Evolutionary conservation across 106 monocot species (phyloP).

Genomic region (Hemerocallis citrina): DNA sequence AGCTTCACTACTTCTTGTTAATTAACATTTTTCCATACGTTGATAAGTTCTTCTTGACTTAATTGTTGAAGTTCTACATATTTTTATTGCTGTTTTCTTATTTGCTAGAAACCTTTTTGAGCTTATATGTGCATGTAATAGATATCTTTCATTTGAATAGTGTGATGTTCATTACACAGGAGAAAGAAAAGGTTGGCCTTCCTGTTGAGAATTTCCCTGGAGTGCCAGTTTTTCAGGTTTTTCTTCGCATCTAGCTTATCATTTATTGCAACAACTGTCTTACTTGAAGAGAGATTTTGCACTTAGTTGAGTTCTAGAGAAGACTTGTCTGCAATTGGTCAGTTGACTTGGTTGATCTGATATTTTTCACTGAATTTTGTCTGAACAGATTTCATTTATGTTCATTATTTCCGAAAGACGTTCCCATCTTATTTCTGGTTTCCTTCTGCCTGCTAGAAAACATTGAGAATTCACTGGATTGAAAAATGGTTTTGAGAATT

Average conservation of each 20-base stretch:
- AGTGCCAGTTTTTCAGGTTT: constrained; percentile 79
- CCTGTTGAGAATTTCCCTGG: constrained; percentile 35
- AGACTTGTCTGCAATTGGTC: no score
- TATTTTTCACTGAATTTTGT: background rate
- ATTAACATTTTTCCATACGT: no score
- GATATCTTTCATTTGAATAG: constrained; percentile 1
- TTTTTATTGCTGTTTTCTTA: no score
- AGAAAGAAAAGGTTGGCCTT: constrained; percentile 28
- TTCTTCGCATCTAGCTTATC: background rate
- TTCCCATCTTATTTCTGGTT: background rate
- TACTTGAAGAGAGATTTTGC: background rate
- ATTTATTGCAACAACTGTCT: constrained; percentile 1
- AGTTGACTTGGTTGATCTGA: background rate
- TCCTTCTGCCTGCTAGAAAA: background rate
- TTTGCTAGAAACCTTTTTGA: no score
- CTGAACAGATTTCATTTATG: background rate
- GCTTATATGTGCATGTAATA: background rate
- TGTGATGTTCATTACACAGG: constrained; percentile 15
- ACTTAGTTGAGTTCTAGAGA: background rate
- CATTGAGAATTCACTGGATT: background rate
- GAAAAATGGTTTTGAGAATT: background rate
- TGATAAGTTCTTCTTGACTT: no score
- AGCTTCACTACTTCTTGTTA: no score
- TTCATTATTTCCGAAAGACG: background rate
- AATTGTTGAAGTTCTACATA: no score